These are phyloP conservation scores for Crucibulum laeve DNA, from an alignment of 768 basidiomycete species.

Conservation along the genomic window DNA sequence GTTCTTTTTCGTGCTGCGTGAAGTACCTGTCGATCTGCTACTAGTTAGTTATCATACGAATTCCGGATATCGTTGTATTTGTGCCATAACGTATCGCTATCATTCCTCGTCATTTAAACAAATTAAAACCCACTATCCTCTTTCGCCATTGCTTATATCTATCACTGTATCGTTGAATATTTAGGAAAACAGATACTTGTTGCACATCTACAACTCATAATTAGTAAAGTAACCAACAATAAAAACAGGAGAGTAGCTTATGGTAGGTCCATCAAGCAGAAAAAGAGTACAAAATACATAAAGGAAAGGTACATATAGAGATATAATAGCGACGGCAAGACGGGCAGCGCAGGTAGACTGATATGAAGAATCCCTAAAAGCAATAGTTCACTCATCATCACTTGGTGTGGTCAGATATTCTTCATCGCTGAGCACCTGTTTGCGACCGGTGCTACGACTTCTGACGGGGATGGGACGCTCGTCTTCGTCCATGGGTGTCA, in stretches of 20 bases:
- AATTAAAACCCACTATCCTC: too few species aligned
- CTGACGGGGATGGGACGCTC: conserved; percentile 54
- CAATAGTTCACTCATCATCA: conserved; percentile 55
- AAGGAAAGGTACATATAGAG: conserved; percentile 5
- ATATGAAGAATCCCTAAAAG: conserved; percentile 2
- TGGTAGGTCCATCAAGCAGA: background rate
- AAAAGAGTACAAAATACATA: background rate
- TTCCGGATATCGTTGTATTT: too few species aligned
- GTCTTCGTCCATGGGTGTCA: conserved; percentile 82
- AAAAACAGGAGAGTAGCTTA: background rate
- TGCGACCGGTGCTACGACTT: conserved; percentile 58
- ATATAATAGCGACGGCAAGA: conserved; percentile 4
- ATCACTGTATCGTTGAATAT: too few species aligned
- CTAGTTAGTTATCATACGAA: too few species aligned
- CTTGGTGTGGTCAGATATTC: conserved; percentile 65
- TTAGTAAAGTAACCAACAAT: too few species aligned
- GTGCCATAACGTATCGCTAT: too few species aligned
- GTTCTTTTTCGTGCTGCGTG: too few species aligned
- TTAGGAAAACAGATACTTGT: too few species aligned
- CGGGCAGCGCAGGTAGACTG: conserved; percentile 4
- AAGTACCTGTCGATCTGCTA: too few species aligned
- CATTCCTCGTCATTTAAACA: too few species aligned
- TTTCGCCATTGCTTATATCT: too few species aligned
- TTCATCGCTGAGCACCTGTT: conserved; percentile 72
- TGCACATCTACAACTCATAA: too few species aligned